phyloP scores from a whole-genome alignment of 345 rosid species.

The Erysimum cheiranthoides region DNA sequence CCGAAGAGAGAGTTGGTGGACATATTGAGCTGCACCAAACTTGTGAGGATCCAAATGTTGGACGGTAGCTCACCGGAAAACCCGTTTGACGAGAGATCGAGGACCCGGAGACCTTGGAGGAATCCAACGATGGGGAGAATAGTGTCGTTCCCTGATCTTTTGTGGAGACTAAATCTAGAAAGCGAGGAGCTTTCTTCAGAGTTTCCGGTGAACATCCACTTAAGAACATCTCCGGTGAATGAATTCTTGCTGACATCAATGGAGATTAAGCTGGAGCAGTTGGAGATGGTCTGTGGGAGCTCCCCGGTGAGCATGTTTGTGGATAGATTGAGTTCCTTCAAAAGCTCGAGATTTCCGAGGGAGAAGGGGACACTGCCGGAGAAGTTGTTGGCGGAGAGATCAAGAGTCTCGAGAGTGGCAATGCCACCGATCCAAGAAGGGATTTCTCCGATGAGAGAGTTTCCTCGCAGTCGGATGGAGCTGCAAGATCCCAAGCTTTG shows the following conservation, averaged over 20 bases:
- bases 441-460: slow-evolving; percentile 62
- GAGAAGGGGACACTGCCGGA: slow-evolving; percentile 62
- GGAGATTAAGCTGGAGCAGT: slow-evolving; percentile 60
- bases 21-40: slow-evolving; percentile 66
- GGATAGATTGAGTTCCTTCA: slow-evolving; percentile 76
- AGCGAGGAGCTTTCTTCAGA: slow-evolving; percentile 45
- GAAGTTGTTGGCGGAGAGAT: slow-evolving; percentile 78
- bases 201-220: slow-evolving; percentile 57
- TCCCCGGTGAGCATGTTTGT: slow-evolving; percentile 63
- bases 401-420: slow-evolving; percentile 63
- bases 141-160: slow-evolving; percentile 39
- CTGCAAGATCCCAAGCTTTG: slow-evolving; percentile 55
- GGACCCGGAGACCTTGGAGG: slow-evolving; percentile 51
- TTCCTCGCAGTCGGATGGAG: slow-evolving; percentile 60
- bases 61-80: slow-evolving; percentile 72
- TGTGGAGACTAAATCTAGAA: slow-evolving; percentile 48
- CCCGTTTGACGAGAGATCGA: slow-evolving; percentile 79
- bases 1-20: slow-evolving; percentile 74
- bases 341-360: slow-evolving; percentile 63
- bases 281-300: slow-evolving; percentile 65
- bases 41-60: slow-evolving; percentile 56
- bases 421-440: slow-evolving; percentile 83
- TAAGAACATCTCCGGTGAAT: slow-evolving; percentile 66
- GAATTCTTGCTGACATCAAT: slow-evolving; percentile 78
- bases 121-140: slow-evolving; percentile 35